Percentiles rank a stretch among this genome's conserved stretches.
These are phyloP conservation scores for Flagelloscypha sp. DNA, from an alignment of 768 basidiomycete species.

Conservation along the genomic window DNA sequence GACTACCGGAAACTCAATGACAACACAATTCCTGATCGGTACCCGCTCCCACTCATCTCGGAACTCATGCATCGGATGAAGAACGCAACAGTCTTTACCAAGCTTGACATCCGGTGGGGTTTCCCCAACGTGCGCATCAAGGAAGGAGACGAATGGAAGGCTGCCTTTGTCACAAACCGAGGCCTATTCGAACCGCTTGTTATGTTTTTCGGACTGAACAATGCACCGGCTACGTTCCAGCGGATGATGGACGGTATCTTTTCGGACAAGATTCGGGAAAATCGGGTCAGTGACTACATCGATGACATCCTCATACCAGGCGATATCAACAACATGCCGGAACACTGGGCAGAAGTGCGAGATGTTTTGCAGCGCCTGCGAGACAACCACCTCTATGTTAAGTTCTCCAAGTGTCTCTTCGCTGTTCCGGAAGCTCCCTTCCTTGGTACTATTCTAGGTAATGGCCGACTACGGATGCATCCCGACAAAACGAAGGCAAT, in stretches of 20 bases:
- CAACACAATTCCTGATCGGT: constrained; percentile 23
- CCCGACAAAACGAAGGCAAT: constrained; percentile 22
- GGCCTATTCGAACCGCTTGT: constrained; percentile 32
- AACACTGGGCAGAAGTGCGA: constrained; percentile 5
- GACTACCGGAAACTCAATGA: constrained; percentile 26
- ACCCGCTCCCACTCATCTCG: constrained; percentile 26
- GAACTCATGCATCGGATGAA: constrained; percentile 22
- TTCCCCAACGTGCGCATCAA: constrained; percentile 36
- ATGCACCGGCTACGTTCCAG: constrained; percentile 30
- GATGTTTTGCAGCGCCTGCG: constrained; percentile 14
- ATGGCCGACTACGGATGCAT: constrained; percentile 21
- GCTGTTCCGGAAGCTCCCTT: too few species aligned
- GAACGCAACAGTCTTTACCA: constrained; percentile 20
- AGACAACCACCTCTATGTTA: constrained; percentile 15
- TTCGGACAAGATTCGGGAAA: constrained; percentile 22
- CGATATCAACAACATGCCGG: constrained; percentile 12
- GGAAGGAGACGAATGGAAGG: constrained; percentile 35
- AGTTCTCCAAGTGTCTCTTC: constrained; percentile 6
- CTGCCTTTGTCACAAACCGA: constrained; percentile 25
- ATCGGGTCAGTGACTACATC: constrained; percentile 34
- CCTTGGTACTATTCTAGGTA: constrained; percentile 18
- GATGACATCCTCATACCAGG: constrained; percentile 38
- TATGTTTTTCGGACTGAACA: constrained; percentile 30
- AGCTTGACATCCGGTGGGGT: constrained; percentile 30
- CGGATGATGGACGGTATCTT: too few species aligned